Percentiles rank a stretch among this genome's conserved stretches.
phyloP scores from a whole-genome alignment of 306 rosid genomes.

The Acmispon strigosus region DNA sequence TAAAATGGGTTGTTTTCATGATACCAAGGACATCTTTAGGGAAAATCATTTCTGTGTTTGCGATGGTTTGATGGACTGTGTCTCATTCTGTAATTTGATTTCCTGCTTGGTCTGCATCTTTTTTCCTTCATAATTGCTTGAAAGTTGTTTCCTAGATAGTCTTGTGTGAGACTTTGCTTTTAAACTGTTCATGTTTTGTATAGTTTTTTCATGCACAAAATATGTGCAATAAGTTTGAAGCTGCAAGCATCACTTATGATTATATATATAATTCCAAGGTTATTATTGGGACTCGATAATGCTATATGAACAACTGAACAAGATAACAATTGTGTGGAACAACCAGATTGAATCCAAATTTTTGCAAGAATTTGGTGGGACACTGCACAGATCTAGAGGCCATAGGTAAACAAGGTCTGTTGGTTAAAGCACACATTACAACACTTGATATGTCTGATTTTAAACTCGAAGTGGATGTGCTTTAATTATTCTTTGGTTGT shows the following conservation, averaged over 20 bases:
- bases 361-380: not conserved
- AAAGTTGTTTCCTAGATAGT: not conserved
- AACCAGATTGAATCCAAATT: not conserved
- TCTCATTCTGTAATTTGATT: constrained; percentile 37
- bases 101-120: constrained; percentile 36
- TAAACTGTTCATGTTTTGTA: not conserved
- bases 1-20: constrained; percentile 23
- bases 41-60: constrained; percentile 41
- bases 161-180: not conserved
- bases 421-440: too few species aligned
- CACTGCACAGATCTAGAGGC: not conserved
- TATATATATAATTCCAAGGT: not conserved
- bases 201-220: not conserved
- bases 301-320: not conserved
- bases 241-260: not conserved
- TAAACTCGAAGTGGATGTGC: too few species aligned
- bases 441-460: too few species aligned
- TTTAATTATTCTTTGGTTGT: too few species aligned
- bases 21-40: constrained; percentile 32
- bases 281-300: not conserved
- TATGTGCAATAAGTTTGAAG: not conserved
- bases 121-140: constrained; percentile 15
- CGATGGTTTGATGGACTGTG: constrained; percentile 49
- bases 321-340: not conserved
- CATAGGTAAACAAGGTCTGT: not conserved